Base-by-base conservation (phyloP, 2,329 filamentous ascomycete genomes). In the Cercospora sp. region DNA sequence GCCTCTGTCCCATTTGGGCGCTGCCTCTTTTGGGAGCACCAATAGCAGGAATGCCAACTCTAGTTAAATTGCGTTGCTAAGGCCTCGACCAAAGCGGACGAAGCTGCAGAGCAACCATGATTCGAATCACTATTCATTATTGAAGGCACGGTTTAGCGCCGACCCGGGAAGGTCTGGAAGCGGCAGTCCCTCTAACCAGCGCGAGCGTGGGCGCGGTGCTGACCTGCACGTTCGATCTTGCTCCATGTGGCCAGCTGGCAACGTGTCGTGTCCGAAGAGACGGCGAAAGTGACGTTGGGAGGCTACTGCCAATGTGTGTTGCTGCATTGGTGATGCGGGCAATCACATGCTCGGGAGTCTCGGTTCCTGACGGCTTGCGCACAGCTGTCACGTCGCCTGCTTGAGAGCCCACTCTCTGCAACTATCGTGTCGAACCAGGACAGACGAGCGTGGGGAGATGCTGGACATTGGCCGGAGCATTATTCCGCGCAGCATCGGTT, bases 351-450 rank as follows among this genome's bases (percentile, higher is more conserved):
- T 26, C 45, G 45, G 45, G 20, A 12, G 45, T 48, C 42, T 48
- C n/a, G 42, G 42, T 48, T 48, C 51, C n/a, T 33, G 53, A n/a
- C 53, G 26, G 30, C 53, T 58, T 58, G 23, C 30, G 26, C 53
- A 58, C 53, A 30, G 53, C 53, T 58, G 26, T 30, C 53, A 30
- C 53, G 30, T 58, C 45, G 53, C 53, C 53, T 58, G 53, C 53
- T 58, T 58, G 20, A 58, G 1, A 58, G 16, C 20, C 45, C 45
- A 13, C 45, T 13, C 6, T 23, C 45, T 26, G 45, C 45, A 51
- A 13, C 9, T 7, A 12, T 51, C 45, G 45, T 13, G 45, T 51
- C 45, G 18, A 20, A 18, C 20, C 42, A 23, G n/a, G 42, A 48
- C 36, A 39, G n/a, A 39, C 36, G 36, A n/a, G 36, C 36, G 36